Conservation (phyloP, 768 basidiomycete species). For the Filobasidium wieringae region DNA sequence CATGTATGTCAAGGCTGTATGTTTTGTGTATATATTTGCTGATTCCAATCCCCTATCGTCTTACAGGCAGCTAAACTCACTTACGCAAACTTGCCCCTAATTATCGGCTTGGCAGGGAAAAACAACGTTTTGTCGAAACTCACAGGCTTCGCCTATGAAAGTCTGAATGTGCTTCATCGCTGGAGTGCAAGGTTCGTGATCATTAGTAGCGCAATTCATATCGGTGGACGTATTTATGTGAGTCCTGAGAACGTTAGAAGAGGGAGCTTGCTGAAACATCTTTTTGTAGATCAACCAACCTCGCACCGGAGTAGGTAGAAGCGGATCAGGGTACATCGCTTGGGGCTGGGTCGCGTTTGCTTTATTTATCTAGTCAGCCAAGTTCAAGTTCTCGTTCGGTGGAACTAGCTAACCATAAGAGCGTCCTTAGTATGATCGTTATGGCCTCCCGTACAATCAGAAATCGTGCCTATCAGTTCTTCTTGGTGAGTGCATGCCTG, state of each 20-base stretch:
- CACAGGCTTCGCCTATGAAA: conserved; percentile 15
- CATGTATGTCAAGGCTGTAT: neutral
- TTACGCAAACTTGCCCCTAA: conserved; percentile 15
- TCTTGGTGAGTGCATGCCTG: neutral
- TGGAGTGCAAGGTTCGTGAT: conserved; percentile 15
- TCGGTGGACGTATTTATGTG: conserved; percentile 12
- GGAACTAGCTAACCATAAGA: neutral
- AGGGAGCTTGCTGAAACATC: neutral
- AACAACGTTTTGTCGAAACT: conserved; percentile 12
- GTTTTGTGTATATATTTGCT: neutral
- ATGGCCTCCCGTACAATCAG: conserved; percentile 9
- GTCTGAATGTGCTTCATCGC: conserved; percentile 13
- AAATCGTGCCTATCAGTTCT: conserved; percentile 12
- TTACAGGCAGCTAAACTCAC: conserved; percentile 9
- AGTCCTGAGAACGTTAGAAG: neutral
- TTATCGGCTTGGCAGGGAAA: conserved; percentile 15
- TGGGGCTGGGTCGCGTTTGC: conserved; percentile 16
- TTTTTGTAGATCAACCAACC: conserved; percentile 3
- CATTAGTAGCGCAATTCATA: conserved; percentile 13
- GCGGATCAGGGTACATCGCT: conserved; percentile 6
- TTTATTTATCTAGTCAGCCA: conserved; percentile 11
- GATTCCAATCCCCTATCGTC: neutral
- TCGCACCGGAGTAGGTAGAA: neutral
- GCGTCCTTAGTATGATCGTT: conserved; percentile 8
- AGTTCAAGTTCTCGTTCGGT: neutral